These are phyloP conservation scores for Penicillium sp. DNA, from an alignment of 2,329 filamentous ascomycete genomes.

Conservation along the genomic window DNA sequence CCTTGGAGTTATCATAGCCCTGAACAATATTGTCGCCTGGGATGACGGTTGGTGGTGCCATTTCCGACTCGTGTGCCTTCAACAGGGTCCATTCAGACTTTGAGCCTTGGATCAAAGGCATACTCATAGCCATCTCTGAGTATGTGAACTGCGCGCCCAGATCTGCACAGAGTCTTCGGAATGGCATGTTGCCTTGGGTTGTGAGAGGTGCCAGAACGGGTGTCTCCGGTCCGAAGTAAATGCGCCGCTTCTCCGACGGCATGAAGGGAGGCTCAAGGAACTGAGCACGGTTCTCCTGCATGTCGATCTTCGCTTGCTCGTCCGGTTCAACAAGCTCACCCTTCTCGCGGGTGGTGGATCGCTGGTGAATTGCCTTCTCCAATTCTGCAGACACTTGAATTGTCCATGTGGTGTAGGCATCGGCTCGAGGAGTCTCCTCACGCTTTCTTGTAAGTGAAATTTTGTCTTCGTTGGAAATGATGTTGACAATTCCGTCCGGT, in stretches of 20 bases:
- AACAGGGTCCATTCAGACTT: conserved; percentile 93
- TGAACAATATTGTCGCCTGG: conserved; percentile 57
- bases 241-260: conserved; percentile 85
- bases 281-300: conserved; percentile 68
- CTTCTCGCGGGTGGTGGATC: conserved; percentile 22
- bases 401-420: conserved; percentile 74
- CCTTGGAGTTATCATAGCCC: conserved; percentile 76
- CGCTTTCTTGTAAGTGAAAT: conserved; percentile 71
- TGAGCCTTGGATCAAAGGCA: conserved; percentile 83
- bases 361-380: conserved; percentile 50
- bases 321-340: conserved; percentile 2
- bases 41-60: conserved; percentile 66
- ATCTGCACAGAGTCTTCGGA: conserved; percentile 83
- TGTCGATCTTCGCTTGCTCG: conserved; percentile 5
- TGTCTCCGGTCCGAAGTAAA: conserved; percentile 94
- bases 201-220: conserved; percentile 92
- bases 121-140: conserved; percentile 95
- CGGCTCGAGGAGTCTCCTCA: conserved; percentile 67
- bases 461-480: conserved; percentile 67
- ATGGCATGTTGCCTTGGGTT: conserved; percentile 94
- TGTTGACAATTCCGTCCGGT: conserved; percentile 69
- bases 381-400: conserved; percentile 57
- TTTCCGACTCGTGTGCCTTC: conserved; percentile 85
- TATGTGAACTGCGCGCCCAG: conserved; percentile 91
- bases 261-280: conserved; percentile 85